Evolutionary conservation across 2,329 filamentous ascomycete genomes (phyloP).

Genomic region (Fusarium austroafricanum): DNA sequence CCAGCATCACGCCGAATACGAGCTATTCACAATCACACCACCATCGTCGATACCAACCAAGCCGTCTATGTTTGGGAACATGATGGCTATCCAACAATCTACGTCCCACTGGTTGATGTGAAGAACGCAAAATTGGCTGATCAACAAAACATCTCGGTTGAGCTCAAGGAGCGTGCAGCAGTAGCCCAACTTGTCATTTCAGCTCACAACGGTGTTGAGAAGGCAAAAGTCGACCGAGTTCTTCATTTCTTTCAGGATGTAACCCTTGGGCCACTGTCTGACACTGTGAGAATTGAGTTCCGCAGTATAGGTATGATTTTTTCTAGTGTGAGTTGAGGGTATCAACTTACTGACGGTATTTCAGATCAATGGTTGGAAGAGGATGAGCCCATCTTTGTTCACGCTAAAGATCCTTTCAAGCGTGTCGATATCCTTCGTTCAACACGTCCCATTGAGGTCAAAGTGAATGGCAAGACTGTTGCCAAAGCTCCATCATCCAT

Average conservation of each 20-base stretch:
- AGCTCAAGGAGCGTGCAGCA: slow-evolving; percentile 44
- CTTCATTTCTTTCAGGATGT: slow-evolving; percentile 55
- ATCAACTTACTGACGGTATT: neutral
- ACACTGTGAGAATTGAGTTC: slow-evolving; percentile 52
- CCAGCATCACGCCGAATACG: slow-evolving; percentile 49
- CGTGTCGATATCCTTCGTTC: slow-evolving; percentile 71
- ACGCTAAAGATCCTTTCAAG: slow-evolving; percentile 76
- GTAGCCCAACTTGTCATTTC: slow-evolving; percentile 50
- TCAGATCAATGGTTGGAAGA: slow-evolving; percentile 63
- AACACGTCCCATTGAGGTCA: slow-evolving; percentile 63
- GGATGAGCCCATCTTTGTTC: slow-evolving; percentile 67
- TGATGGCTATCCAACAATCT: slow-evolving; percentile 60
- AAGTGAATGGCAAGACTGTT: slow-evolving; percentile 59
- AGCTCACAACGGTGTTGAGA: slow-evolving; percentile 37
- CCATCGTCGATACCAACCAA: slow-evolving; percentile 53
- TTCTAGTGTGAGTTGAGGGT: accelerated
- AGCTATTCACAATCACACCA: slow-evolving; percentile 49
- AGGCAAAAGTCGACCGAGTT: slow-evolving; percentile 49
- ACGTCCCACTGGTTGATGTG: slow-evolving; percentile 51
- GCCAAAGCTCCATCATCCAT: slow-evolving; percentile 59
- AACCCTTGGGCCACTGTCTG: slow-evolving; percentile 49
- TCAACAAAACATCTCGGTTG: slow-evolving; percentile 41
- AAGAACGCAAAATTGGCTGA: slow-evolving; percentile 46
- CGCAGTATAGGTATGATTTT: slow-evolving; percentile 49
- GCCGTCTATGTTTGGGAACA: slow-evolving; percentile 60